phyloP scores from a whole-genome alignment of 2,329 filamentous ascomycete genomes.

The Aspergillus pseudonomiae region DNA sequence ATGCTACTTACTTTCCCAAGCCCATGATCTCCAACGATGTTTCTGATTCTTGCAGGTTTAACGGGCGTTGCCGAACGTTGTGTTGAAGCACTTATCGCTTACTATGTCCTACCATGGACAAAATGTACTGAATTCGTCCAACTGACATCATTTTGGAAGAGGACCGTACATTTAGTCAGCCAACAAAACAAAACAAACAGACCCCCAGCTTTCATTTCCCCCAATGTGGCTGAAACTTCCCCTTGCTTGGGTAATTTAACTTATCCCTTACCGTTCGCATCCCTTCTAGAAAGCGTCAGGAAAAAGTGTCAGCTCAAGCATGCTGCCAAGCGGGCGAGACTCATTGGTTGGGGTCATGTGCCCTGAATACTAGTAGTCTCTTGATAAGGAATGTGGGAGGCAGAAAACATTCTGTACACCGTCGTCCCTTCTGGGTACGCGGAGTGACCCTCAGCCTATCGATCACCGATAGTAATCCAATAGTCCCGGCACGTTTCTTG shows the following conservation, averaged over 20 bases:
- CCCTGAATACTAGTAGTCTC: neutral
- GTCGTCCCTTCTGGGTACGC: neutral
- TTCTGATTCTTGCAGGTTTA: neutral
- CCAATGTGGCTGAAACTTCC: neutral
- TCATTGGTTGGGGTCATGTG: constrained; percentile 3
- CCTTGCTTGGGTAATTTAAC: neutral
- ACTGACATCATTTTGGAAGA: no score
- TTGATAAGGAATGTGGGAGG: constrained; percentile 2
- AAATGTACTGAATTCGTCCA: no score
- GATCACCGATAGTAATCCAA: constrained; percentile 1
- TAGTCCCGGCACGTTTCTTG: constrained; percentile 27
- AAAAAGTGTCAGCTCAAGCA: neutral
- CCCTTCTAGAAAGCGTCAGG: neutral
- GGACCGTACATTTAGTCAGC: neutral
- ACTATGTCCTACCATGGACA: neutral
- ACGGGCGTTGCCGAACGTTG: no score
- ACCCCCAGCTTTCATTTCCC: neutral
- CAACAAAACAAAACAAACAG: neutral
- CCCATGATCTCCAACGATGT: neutral
- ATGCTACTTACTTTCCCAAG: neutral
- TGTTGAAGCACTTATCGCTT: neutral
- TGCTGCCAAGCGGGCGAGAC: constrained; percentile 6
- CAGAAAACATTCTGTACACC: neutral
- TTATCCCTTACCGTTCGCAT: neutral
- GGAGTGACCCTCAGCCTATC: neutral